Evolutionary conservation across 495 filamentous ascomycete species (phyloP).

Genomic region (Letharia columbiana): DNA sequence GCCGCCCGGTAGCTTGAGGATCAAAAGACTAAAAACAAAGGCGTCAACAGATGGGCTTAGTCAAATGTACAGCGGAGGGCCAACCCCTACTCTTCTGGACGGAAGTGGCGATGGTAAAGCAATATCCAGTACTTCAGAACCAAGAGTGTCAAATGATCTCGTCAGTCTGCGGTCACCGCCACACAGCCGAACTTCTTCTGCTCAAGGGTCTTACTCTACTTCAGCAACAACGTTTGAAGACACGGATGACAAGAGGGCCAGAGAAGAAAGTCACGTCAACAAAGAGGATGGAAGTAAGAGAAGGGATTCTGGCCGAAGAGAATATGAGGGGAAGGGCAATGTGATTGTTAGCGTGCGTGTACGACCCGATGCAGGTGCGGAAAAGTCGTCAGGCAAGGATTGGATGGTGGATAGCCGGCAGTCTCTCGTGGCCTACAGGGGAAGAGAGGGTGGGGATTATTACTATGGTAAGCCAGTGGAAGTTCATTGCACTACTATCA

Average conservation of each 20-base stretch:
- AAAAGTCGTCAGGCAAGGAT: conserved; percentile 61
- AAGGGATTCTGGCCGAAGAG: conserved; percentile 31
- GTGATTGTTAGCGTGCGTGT: conserved; percentile 93
- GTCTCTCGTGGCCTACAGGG: conserved; percentile 71
- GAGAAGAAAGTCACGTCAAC: conserved; percentile 35
- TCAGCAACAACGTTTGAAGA: conserved; percentile 85
- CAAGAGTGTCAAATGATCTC: conserved; percentile 59
- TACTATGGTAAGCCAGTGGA: conserved; percentile 64
- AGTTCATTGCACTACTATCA: background rate
- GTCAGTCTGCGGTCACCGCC: conserved; percentile 69
- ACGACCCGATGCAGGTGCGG: conserved; percentile 67
- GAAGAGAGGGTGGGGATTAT: conserved; percentile 86
- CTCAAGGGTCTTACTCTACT: conserved; percentile 82
- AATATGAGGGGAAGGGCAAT: conserved; percentile 76
- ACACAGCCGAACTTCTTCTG: conserved; percentile 81
- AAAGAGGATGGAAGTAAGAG: conserved; percentile 31
- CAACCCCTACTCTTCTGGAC: conserved; percentile 67
- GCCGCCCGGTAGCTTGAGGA: conserved; percentile 36
- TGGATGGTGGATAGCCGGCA: conserved; percentile 87
- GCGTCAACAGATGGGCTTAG: conserved; percentile 30
- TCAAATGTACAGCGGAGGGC: conserved; percentile 41
- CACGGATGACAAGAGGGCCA: conserved; percentile 39
- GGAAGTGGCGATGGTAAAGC: conserved; percentile 68
- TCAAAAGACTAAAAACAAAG: conserved; percentile 24
- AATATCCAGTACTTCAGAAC: conserved; percentile 45